phyloP scores from a whole-genome alignment of 1,139 yeast genomes.

The Blastobotrys arbuscula region DNA sequence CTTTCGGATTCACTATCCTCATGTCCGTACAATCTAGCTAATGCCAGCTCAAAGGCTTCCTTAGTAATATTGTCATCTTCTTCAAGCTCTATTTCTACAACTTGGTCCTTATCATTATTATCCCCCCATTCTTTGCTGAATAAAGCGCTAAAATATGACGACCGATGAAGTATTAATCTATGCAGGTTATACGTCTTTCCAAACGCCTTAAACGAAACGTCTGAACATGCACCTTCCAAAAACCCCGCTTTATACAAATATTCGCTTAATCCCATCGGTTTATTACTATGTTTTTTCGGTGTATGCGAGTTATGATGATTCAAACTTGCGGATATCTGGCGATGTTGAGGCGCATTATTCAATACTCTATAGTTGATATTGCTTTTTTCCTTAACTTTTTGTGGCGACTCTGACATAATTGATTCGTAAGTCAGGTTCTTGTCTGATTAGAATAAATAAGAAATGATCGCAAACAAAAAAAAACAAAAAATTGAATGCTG shows the following conservation, averaged over 20 bases:
- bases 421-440: too few species aligned
- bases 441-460: too few species aligned
- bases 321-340: constrained; percentile 3
- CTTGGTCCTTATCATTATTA: constrained; percentile 19
- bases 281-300: constrained; percentile 5
- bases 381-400: background rate
- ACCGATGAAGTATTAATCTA: constrained; percentile 40
- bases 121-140: constrained; percentile 43
- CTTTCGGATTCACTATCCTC: constrained; percentile 32
- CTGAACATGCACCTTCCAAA: constrained; percentile 44
- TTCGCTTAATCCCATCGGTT: constrained; percentile 26
- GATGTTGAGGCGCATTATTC: constrained; percentile 3
- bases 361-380: background rate
- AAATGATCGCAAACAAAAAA: too few species aligned
- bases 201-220: constrained; percentile 44
- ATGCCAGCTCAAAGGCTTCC: constrained; percentile 43
- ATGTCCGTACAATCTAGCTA: constrained; percentile 43
- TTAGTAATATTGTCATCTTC: constrained; percentile 39
- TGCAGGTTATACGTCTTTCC: constrained; percentile 41
- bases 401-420: background rate
- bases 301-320: background rate
- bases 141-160: constrained; percentile 44
- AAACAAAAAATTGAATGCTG: too few species aligned
- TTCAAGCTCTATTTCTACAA: constrained; percentile 35
- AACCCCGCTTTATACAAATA: constrained; percentile 38